Base-by-base conservation (phyloP, 2,329 filamentous ascomycete genomes). In the Curvularia hawaiiensis region DNA sequence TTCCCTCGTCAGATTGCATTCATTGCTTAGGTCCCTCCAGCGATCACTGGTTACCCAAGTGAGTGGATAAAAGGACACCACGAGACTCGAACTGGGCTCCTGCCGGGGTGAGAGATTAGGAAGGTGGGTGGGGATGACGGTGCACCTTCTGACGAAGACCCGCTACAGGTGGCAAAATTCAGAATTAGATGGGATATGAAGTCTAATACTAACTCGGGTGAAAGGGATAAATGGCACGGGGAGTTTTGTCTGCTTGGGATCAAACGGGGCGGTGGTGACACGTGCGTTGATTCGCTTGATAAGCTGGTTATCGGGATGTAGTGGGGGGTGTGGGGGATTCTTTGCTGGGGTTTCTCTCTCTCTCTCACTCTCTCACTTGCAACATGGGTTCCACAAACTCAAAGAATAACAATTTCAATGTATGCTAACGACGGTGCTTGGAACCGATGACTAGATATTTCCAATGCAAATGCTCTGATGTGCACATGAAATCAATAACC, bases 11-110 rank as follows among this genome's bases (percentile, higher is more conserved):
- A 63, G 52, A 47, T 77, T 73, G 73, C 67, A 69, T 72, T 75
- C 75, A 77, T 77, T 76, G 75, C 75, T 77, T 75, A 77, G 66
- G 72, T 68, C 66, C 74, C 64, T 68, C 73, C 75, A 76, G 74
- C 74, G 11, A 75, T 77, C 75, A 65, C 65, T 63, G 64, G 74
- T 76, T 77, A 77, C 75, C 75, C 65, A 59, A 64, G 64, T 66
- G 75, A 76, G 75, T 77, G 73, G 11, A 60, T 57, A 50, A 70
- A 68, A 67, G 72, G 63, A 70, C 73, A 74, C 74, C 74, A 75
- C 66, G 67, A 68, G 74, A 75, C 72, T 77, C 75, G 75, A 77
- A 77, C 74, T 73, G 74, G 75, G 74, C 75, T 75, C 74, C 71
- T 71, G 67, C 63, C 63, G 66, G 65, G 66, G 70, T 66, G 50